Evolutionary conservation across 257 asterid genomes (phyloP).

Genomic region (Nicotiana undulata): DNA sequence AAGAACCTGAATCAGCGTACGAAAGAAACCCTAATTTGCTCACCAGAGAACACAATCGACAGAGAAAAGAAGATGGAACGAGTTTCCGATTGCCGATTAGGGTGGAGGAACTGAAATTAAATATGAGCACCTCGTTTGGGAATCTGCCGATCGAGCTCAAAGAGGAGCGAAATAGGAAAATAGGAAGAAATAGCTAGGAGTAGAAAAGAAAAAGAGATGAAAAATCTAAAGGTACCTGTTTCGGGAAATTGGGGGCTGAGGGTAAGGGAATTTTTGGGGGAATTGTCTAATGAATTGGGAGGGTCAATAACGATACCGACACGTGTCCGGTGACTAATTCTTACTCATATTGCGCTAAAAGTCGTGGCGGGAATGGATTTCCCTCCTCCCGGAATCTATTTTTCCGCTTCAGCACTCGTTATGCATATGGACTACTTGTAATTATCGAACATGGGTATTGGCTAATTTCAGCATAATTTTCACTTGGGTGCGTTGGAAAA

Average conservation of each 20-base stretch:
- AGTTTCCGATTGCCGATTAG: too few species aligned
- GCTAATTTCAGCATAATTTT: too few species aligned
- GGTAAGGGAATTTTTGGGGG: neutral
- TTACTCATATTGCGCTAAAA: conserved; percentile 24
- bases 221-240: neutral
- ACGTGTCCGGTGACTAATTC: conserved; percentile 44
- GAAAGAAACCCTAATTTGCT: neutral
- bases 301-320: conserved; percentile 14
- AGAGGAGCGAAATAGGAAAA: neutral
- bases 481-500: too few species aligned
- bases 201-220: neutral
- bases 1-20: neutral
- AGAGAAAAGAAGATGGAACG: conserved; percentile 13
- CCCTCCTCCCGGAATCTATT: neutral
- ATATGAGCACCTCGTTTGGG: neutral
- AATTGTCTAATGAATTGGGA: neutral
- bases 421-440: neutral
- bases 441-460: too few species aligned
- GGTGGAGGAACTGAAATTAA: conserved; percentile 3
- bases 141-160: conserved; percentile 21
- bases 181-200: neutral
- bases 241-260: neutral
- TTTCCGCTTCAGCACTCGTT: neutral
- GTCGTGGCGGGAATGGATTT: conserved; percentile 31
- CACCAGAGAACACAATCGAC: conserved; percentile 19